Percentiles rank a stretch among this genome's conserved stretches.
Evolutionary conservation across 2,329 filamentous ascomycete species (phyloP).

Genomic region (Aspergillus clavatus): DNA sequence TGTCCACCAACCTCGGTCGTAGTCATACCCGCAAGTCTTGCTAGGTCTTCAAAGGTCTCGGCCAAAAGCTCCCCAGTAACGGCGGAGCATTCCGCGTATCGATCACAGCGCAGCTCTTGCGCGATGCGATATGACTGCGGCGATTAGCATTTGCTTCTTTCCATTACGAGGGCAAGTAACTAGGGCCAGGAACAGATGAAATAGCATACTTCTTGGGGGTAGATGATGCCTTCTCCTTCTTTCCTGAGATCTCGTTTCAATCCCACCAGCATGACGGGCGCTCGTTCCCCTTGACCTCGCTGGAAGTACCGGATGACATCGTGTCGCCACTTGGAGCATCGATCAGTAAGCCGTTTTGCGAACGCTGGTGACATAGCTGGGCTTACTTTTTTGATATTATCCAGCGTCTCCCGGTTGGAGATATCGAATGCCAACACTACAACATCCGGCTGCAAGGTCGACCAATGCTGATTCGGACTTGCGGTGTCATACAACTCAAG

Average conservation of each 20-base stretch:
- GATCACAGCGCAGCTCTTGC: conserved; percentile 57
- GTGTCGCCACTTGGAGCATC: conserved; percentile 39
- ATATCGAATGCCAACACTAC: conserved; percentile 58
- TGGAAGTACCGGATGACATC: conserved; percentile 49
- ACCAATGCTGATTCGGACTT: conserved; percentile 52
- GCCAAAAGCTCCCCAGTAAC: conserved; percentile 56
- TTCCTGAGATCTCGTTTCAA: conserved; percentile 54
- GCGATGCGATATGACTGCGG: conserved; percentile 52
- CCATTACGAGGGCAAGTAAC: background rate
- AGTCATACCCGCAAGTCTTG: conserved; percentile 54
- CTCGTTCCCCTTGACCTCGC: conserved; percentile 36
- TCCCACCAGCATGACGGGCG: conserved; percentile 57
- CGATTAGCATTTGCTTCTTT: conserved; percentile 5
- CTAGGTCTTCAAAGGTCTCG: conserved; percentile 58
- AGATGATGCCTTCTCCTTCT: conserved; percentile 42
- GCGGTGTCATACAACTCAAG: conserved; percentile 55
- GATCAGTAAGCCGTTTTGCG: no score
- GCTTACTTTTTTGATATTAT: conserved; percentile 41
- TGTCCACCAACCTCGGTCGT: conserved; percentile 52
- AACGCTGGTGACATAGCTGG: no score
- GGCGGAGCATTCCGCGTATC: conserved; percentile 60
- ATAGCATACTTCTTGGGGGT: conserved; percentile 37
- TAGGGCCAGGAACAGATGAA: conserved; percentile 13
- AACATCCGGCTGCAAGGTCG: conserved; percentile 50
- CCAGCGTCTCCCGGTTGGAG: conserved; percentile 47